Evolutionary conservation across 768 basidiomycete species (phyloP).

Genomic region (Phylloporus sp.): DNA sequence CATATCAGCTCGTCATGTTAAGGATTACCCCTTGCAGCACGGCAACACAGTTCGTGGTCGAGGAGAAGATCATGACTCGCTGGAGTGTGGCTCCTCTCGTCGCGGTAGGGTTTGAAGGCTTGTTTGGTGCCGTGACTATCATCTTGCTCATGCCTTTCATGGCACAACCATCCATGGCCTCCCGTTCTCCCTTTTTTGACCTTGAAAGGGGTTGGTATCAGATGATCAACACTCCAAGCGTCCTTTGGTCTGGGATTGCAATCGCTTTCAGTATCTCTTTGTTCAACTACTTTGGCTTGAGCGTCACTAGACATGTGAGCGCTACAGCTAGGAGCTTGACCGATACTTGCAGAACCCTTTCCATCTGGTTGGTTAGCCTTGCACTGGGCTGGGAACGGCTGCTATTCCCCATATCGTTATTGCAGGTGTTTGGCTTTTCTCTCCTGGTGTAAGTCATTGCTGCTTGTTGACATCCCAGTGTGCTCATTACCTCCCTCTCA

Average conservation of each 20-base stretch:
- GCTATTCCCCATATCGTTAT: constrained; percentile 72
- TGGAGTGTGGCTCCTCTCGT: constrained; percentile 86
- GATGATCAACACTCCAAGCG: constrained; percentile 73
- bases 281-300: constrained; percentile 89
- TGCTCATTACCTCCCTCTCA: constrained; percentile 28
- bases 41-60: constrained; percentile 89
- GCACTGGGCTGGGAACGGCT: constrained; percentile 88
- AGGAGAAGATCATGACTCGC: constrained; percentile 91
- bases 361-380: constrained; percentile 93
- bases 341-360: constrained; percentile 91
- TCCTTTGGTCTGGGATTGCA: constrained; percentile 62
- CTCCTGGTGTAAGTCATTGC: constrained; percentile 74
- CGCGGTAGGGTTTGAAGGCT: constrained; percentile 92
- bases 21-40: constrained; percentile 48
- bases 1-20: not conserved
- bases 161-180: constrained; percentile 60
- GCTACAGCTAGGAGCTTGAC: constrained; percentile 90
- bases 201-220: constrained; percentile 86
- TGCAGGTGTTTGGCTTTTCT: constrained; percentile 83
- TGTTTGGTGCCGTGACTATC: constrained; percentile 84
- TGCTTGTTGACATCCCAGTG: not conserved
- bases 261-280: constrained; percentile 74
- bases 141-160: constrained; percentile 77
- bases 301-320: constrained; percentile 89
- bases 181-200: constrained; percentile 76